Conservation (phyloP, 495 filamentous ascomycete genomes). For the Neurospora sp. region DNA sequence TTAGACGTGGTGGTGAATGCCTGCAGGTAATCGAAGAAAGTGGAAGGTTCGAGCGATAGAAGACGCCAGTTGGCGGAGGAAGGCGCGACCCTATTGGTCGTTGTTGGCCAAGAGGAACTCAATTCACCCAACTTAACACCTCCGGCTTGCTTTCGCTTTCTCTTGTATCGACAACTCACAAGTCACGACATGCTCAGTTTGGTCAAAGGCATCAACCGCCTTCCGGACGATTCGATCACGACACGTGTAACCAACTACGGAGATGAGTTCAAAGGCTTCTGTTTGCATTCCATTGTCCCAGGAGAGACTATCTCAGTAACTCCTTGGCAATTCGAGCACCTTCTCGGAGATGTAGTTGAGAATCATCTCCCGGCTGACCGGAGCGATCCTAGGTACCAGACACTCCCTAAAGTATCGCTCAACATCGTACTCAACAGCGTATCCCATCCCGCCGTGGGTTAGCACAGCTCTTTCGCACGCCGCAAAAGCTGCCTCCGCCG, state of each 20-base stretch:
- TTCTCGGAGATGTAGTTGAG: constrained; percentile 71
- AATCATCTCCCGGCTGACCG: constrained; percentile 72
- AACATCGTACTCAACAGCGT: constrained; percentile 69
- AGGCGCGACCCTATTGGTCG: background rate
- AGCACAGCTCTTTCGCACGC: constrained; percentile 63
- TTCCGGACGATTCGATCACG: background rate
- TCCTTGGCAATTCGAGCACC: constrained; percentile 47
- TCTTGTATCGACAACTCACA: background rate
- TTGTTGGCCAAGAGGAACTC: background rate
- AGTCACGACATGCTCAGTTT: background rate
- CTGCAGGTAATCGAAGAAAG: background rate
- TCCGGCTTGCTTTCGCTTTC: background rate
- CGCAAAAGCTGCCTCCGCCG: constrained; percentile 66
- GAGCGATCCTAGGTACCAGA: constrained; percentile 65
- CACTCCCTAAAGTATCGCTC: constrained; percentile 68
- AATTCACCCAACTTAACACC: background rate
- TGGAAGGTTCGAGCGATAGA: background rate
- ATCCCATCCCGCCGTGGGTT: constrained; percentile 66
- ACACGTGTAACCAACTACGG: background rate
- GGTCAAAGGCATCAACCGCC: background rate
- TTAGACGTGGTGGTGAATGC: background rate
- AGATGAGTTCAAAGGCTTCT: background rate
- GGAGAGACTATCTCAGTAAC: constrained; percentile 24
- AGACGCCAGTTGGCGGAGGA: background rate
- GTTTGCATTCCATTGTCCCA: background rate